Base-by-base conservation (phyloP, 2,329 filamentous ascomycete species). In the Drechmeria coniospora region DNA sequence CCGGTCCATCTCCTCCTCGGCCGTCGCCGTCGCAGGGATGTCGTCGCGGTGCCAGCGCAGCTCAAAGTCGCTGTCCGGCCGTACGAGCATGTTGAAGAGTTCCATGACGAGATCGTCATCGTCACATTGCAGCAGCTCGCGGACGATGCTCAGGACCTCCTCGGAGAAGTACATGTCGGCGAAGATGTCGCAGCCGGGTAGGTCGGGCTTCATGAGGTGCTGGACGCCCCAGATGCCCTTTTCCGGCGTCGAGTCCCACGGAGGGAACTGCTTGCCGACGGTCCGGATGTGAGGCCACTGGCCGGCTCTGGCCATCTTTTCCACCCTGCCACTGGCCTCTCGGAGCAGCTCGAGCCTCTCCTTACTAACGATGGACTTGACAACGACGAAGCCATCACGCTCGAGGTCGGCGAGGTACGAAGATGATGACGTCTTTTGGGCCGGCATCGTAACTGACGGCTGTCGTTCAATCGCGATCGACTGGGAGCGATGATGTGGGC, bases 31-130 rank as follows among this genome's bases (percentile, higher is more conserved):
- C n/a, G 74, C 63, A 3, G 73, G 61, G 25, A 92, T 75, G 45
- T 92, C 82, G 45, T 93, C 84, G 18, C 84, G 62, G 48, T 93
- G 84, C 84, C 84, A 92, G 26, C 76, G 59, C 27, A 93, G 63
- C 42, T 70, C 71, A 43, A 87, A 92, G 38, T 77, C 70, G 3
- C 46, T 40, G 21, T 74, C 71, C 0, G 83, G 83, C 5, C 78
- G 61, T 10, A 92, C 74, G 6, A 92, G 72, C 53, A 92, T 64
- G 47, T 93, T 93, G 54, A 83, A 84, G 12, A 93, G 57, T 53
- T 92, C 84, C 73, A 92, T 80, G 21, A 87, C 77, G 14, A 93
- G 59, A 2, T 74, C 61, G 5, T 77, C 69, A 19, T 74, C 67
- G 12, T 39, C 37, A 32, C 54, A 59, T 29, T 53, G 45, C 21